Evolutionary conservation across 2,329 filamentous ascomycete genomes (phyloP), one percentile per base, ranked within the genome.

Genomic region (Xylaria multiplex): DNA sequence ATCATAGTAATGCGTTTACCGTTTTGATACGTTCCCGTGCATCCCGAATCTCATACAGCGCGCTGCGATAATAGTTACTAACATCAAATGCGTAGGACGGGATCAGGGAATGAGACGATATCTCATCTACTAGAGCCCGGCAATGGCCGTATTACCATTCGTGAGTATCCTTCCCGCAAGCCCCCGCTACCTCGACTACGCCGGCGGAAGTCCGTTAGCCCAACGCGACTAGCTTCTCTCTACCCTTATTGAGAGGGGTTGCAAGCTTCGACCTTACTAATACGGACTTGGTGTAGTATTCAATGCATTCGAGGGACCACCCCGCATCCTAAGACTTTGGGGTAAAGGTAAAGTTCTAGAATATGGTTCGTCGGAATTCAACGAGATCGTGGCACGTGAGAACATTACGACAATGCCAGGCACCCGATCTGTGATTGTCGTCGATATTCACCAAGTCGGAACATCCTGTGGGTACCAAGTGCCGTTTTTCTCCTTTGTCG

Each of bases 21-120:
- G 11, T 22, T 6, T 11, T n/a, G 30, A 27, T 8, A 13, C n/a
- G 30, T 30, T 22, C 22, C 30, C 46, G 9, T 19, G 32, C 22
- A 13, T 5, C 35, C 13, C 14, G 35, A 4, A 30, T 32, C 11
- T 37, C 11, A 37, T 8, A 37, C 11, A 5, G 27, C 5, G 9
- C 8, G 24, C 14, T 24, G 30, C 16, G 14, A 40, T 11, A 2
- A 32, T 40, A 14, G 27, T 30, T 3, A 43, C 32, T 63, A 8
- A 63, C 40, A 1, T n/a, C 1, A 14, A 2, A 16, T 6, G 2
- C 6, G 32, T 27, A 69, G 67, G 66, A 93, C 89, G 1, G 92
- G 91, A 35, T 91, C 89, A 37, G 91, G 91, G 27, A 89, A 85
- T 73, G 92, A 95, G 80, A 94, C 91, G 2, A 90, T 94, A 66